These are phyloP conservation scores for Lolium multiflorum DNA, from an alignment of 176 grass and related monocot genomes.

Conservation along the genomic window DNA sequence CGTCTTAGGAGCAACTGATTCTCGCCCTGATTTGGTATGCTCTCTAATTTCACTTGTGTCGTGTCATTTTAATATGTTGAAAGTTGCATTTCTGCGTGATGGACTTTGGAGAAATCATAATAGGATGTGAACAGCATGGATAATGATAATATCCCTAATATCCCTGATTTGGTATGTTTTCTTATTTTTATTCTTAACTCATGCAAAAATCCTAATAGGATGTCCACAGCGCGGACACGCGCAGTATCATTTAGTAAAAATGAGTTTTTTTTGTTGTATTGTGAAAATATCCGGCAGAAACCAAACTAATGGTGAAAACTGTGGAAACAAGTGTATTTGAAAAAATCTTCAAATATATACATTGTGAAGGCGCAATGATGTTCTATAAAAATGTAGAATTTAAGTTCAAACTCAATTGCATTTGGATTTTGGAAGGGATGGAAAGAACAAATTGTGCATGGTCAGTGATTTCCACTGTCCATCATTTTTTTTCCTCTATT, in stretches of 20 bases:
- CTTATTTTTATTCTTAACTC: slow-evolving; percentile 40
- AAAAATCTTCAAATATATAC: not conserved
- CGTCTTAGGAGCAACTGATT: slow-evolving; percentile 69
- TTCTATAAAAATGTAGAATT: not conserved
- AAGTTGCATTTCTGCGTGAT: slow-evolving; percentile 31
- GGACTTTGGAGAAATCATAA: slow-evolving; percentile 28
- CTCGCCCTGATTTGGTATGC: slow-evolving; percentile 83
- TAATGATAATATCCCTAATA: slow-evolving; percentile 8
- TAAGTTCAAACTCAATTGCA: slow-evolving; percentile 10
- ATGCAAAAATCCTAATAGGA: not conserved
- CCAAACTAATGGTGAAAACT: not conserved
- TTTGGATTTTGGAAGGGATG: not conserved
- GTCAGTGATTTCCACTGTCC: not conserved
- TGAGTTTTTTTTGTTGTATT: slow-evolving; percentile 28
- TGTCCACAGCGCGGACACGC: not conserved
- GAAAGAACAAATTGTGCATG: not conserved
- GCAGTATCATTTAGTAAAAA: not conserved
- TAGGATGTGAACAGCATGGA: slow-evolving; percentile 6
- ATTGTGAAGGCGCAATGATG: not conserved
- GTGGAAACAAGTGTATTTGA: not conserved
- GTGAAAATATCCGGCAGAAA: not conserved
- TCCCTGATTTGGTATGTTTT: slow-evolving; percentile 41
- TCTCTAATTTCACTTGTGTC: slow-evolving; percentile 35
- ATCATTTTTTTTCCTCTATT: not conserved
- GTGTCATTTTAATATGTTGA: not conserved